phyloP scores from a whole-genome alignment of 495 filamentous ascomycete genomes.

The Penicillium silybi region DNA sequence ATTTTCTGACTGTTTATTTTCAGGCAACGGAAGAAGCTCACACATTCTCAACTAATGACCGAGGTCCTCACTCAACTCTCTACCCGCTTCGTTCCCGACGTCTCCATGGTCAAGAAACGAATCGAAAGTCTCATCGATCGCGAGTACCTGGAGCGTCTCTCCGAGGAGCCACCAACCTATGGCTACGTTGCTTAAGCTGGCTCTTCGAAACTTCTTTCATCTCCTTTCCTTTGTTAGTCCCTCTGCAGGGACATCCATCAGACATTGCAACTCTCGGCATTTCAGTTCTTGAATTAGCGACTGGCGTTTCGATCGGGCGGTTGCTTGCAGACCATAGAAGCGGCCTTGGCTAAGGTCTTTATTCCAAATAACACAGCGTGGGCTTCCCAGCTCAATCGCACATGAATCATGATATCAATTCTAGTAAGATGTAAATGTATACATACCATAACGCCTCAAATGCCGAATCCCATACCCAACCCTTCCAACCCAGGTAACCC shows the following conservation, averaged over 20 bases:
- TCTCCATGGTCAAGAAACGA: conserved; percentile 87
- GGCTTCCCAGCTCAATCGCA: neutral
- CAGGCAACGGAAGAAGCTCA: conserved; percentile 85
- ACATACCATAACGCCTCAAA: neutral
- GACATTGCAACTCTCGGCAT: neutral
- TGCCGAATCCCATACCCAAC: neutral
- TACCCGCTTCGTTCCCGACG: conserved; percentile 80
- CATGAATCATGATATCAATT: neutral
- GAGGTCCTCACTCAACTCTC: conserved; percentile 82
- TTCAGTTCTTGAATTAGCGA: conserved; percentile 27
- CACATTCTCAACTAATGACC: conserved; percentile 74
- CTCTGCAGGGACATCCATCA: neutral
- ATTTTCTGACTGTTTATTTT: conserved; percentile 12
- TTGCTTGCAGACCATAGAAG: conserved; percentile 8
- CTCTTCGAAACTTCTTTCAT: neutral
- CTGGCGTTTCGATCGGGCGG: conserved; percentile 14
- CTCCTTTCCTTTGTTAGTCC: neutral
- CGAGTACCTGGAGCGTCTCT: conserved; percentile 89
- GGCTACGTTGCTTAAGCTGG: conserved; percentile 62
- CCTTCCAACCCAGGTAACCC: neutral
- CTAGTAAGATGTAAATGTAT: neutral
- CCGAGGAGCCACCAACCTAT: conserved; percentile 67
- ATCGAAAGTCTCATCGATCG: conserved; percentile 89
- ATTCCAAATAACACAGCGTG: neutral
- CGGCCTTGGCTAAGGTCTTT: neutral